Percentiles rank a stretch among this genome's conserved stretches.
These are phyloP conservation scores for Cryomyces minteri DNA, from an alignment of 495 filamentous ascomycete species.

Conservation along the genomic window DNA sequence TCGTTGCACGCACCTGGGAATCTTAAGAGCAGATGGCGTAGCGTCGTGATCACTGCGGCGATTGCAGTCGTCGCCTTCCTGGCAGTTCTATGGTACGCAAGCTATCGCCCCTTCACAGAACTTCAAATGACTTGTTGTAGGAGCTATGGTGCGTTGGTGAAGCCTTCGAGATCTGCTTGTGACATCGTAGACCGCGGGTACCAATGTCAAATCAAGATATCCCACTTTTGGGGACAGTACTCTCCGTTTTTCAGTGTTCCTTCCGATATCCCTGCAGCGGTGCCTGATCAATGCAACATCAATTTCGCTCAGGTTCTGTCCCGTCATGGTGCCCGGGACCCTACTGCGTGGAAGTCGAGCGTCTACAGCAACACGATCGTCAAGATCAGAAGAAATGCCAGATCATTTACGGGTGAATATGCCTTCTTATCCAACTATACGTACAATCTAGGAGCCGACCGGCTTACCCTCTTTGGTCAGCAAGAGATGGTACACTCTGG, in stretches of 20 bases:
- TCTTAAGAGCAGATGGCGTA: no score
- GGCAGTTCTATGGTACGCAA: not conserved
- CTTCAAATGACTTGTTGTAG: no score
- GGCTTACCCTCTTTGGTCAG: slow-evolving; percentile 55
- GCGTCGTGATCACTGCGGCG: no score
- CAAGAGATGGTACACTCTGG: slow-evolving; percentile 60
- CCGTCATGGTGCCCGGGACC: slow-evolving; percentile 69
- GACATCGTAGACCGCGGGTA: slow-evolving; percentile 43
- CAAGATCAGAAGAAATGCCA: slow-evolving; percentile 39
- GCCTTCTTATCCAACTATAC: slow-evolving; percentile 48
- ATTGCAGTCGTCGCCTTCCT: no score
- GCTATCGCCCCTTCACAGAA: no score
- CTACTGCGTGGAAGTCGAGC: slow-evolving; percentile 39
- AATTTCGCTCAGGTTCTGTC: slow-evolving; percentile 67
- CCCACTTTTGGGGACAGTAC: slow-evolving; percentile 74
- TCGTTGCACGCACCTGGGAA: no score
- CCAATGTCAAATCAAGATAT: slow-evolving; percentile 36
- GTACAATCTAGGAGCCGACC: slow-evolving; percentile 56
- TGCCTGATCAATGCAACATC: slow-evolving; percentile 46
- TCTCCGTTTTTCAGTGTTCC: slow-evolving; percentile 62
- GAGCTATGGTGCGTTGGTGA: no score
- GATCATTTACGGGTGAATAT: slow-evolving; percentile 34
- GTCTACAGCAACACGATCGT: slow-evolving; percentile 12
- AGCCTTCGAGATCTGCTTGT: slow-evolving; percentile 19
- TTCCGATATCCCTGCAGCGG: slow-evolving; percentile 33